Evolutionary conservation across 106 monocot species (phyloP).

Genomic region (Dendrobium officinale): DNA sequence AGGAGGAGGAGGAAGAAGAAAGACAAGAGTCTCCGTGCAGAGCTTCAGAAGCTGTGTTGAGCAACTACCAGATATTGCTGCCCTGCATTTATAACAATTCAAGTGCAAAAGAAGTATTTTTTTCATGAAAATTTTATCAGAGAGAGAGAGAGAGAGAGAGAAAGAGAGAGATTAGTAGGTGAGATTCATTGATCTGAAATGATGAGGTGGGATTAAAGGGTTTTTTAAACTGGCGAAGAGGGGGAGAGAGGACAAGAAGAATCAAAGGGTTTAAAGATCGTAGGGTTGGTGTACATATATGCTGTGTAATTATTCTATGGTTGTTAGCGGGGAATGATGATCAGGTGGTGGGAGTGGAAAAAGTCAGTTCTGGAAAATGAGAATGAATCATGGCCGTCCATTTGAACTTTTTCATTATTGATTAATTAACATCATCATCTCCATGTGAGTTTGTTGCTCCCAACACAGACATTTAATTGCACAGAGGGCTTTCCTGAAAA

Average conservation of each 20-base stretch:
- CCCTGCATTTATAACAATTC: slow-evolving; percentile 1
- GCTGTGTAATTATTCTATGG: not conserved
- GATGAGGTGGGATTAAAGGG: not conserved
- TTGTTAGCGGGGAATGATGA: not conserved
- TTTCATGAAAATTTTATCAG: not conserved
- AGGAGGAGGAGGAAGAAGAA: not conserved
- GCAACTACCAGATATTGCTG: not conserved
- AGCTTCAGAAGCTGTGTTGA: not conserved
- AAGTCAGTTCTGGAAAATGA: not conserved
- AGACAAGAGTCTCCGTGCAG: not conserved
- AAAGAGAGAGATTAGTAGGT: slow-evolving; percentile 5
- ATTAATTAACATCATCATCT: not conserved
- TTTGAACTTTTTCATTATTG: not conserved
- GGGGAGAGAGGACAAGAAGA: not conserved
- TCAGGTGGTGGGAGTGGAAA: not conserved
- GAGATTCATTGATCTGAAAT: slow-evolving; percentile 1
- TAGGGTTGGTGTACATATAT: no score
- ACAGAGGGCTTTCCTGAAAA: no score
- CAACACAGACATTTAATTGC: not conserved
- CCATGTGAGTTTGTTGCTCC: not conserved
- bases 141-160: not conserved
- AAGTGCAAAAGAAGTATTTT: not conserved
- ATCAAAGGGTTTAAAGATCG: not conserved
- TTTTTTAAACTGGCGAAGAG: not conserved
- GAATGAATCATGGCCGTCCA: not conserved